Evolutionary conservation across 2,329 filamentous ascomycete genomes (phyloP), one percentile per base, ranked within the genome.

Genomic region (Penicillium hesseltinei): DNA sequence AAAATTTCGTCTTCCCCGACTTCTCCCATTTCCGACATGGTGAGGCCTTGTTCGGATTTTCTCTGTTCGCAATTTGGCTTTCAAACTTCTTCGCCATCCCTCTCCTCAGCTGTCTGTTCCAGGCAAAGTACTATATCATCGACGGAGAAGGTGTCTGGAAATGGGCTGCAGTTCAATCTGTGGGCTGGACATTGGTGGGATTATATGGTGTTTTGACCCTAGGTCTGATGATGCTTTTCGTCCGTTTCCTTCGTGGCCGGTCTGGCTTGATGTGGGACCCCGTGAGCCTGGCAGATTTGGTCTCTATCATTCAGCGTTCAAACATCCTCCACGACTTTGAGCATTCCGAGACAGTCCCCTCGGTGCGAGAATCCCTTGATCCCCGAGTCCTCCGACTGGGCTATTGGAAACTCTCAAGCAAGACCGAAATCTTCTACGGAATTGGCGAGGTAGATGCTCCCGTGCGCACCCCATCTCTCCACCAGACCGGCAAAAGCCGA

Each of bases 231-330:
- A 73, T 85, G 1, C 71, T 92, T 10, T 76, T 88, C 61, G 62
- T 85, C n/a, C 88, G 85, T 61, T 90, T 92, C 76, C 77, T 82
- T 53, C 75, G 80, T 23, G 80, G 83, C 31, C 82, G 81, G 65
- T 95, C 91, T 0, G 92, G 92, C 0, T 78, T 96, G 60, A 83
- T 88, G 68, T 97, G 92, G 92, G 91, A 96, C 69, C 84, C 91
- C 2, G 82, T 88, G 45, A 93, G 88, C 25, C 78, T 97, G 8
- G 92, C 90, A 3, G 92, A 97, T 70, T 78, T 96, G 38, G 82
- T 94, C 43, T 84, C 88, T 1, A 80, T 97, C 11, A 81, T 96
- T 27, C 88, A 91, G 62, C 84, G 89, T 58, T 92, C 90, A 62
- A 96, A 96, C 73, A 85, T 88, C 19, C 81, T 92, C 48, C 78